Evolutionary conservation across 495 filamentous ascomycete genomes (phyloP), one percentile per base, ranked within the genome.

Genomic region (Tuber melanosporum): DNA sequence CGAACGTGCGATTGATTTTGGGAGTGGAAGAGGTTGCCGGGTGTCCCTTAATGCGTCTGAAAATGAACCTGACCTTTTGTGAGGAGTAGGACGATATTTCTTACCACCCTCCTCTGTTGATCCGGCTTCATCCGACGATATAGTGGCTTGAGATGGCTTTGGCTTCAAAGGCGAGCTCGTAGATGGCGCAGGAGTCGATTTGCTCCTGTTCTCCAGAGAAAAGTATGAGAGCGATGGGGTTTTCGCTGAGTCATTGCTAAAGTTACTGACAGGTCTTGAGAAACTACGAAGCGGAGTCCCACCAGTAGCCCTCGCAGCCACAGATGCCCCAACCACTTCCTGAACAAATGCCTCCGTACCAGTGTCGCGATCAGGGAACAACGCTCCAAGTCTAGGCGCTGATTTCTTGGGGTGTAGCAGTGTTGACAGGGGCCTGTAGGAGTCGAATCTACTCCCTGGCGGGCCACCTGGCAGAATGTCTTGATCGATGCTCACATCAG

Each of bases 41-140:
- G 89, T 87, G 83, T 97, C 94, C 82, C 94, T 88, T 75, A 95
- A 86, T 5, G 95, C 97, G 83, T 99, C 95, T 2, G 92, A 93
- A 76, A 97, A 92, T 82, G 91, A 92, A 22, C 90, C 91, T 79
- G 91, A 92, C 71, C 91, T 87, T 83, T 92, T 92, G 83, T 92
- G 91, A 17, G 86, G 84, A 46, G 80, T 73, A 15, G 77, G 71
- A 19, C 74, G 78, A 72, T 71, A 39, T 70, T 81, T 78, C 71
- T 74, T 77, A 6, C 41, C 41, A 26, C 71, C 44, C 36, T 71
- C 73, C 15, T 73, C 71, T 41, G 26, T 17, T 17, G 73, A 70
- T n/a, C 73, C 79, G 39, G 47, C 42, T 62, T 42, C 46, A 71
- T 76, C 79, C 71, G 57, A 42, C 44, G 73, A 71, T 66, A 66